phyloP scores from a whole-genome alignment of 2,329 filamentous ascomycete species.

The Fusarium anguioides region DNA sequence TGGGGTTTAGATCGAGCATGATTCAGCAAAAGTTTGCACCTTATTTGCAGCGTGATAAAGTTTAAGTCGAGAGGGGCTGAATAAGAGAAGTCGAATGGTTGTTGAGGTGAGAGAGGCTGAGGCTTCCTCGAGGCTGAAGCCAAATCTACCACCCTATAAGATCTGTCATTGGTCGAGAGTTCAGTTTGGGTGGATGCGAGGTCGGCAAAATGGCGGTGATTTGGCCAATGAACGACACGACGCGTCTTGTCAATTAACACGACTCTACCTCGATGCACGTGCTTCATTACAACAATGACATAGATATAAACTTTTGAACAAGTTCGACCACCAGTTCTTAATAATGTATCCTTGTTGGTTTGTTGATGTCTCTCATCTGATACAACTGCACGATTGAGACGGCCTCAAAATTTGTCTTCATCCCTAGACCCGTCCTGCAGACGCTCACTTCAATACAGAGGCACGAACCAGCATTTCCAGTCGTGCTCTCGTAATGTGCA shows the following conservation, averaged over 20 bases:
- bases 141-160: slow-evolving; percentile 1
- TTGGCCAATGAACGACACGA: slow-evolving; percentile 16
- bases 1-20: slow-evolving; percentile 7
- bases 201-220: slow-evolving; percentile 38
- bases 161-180: slow-evolving; percentile 27
- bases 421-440: not conserved
- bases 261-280: not conserved
- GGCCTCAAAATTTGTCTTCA: not conserved
- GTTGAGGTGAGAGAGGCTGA: slow-evolving; percentile 41
- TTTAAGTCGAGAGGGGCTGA: slow-evolving; percentile 14
- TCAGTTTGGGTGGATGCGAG: slow-evolving; percentile 22
- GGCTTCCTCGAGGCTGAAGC: slow-evolving; percentile 36
- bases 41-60: slow-evolving; percentile 17
- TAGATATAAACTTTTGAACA: not conserved
- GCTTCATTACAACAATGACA: not conserved
- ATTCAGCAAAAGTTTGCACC: slow-evolving; percentile 12
- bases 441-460: not conserved
- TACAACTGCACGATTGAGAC: not conserved
- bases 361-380: not conserved
- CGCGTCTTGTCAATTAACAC: slow-evolving; percentile 1
- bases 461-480: not conserved
- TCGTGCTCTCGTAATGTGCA: not conserved
- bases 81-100: slow-evolving; percentile 21
- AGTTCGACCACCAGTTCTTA: not conserved
- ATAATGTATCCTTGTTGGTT: not conserved